phyloP scores from a whole-genome alignment of 2,329 filamentous ascomycete genomes.

The Phialophora macrospora region DNA sequence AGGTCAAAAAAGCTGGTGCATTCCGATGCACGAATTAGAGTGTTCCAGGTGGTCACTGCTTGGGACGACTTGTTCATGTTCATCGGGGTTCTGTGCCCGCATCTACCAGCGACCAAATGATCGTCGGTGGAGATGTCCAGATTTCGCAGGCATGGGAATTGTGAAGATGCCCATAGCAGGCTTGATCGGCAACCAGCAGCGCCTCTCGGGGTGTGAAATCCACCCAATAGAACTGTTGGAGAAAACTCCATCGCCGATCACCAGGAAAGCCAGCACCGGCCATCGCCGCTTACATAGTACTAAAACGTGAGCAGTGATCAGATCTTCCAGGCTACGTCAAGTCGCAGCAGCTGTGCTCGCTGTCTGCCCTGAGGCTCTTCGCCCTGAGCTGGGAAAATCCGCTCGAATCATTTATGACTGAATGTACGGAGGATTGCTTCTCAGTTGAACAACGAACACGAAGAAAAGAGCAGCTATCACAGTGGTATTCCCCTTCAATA shows the following conservation, averaged over 20 bases:
- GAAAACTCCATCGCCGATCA: not conserved
- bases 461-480: not conserved
- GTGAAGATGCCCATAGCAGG: not conserved
- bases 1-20: not conserved
- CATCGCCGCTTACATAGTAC: not conserved
- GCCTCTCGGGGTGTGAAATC: not conserved
- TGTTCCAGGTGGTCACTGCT: not conserved
- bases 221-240: not conserved
- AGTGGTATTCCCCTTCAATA: not conserved
- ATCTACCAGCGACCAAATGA: not conserved
- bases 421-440: not conserved
- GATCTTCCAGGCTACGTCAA: constrained; percentile 2
- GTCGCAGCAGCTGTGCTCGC: not conserved
- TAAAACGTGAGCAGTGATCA: not conserved
- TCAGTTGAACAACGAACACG: not conserved
- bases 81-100: constrained; percentile 4
- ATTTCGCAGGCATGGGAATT: constrained; percentile 2
- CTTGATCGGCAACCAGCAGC: not conserved
- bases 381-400: not conserved
- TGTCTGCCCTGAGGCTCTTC: not conserved
- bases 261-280: not conserved
- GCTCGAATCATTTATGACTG: not conserved
- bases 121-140: not conserved
- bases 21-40: constrained; percentile 1
- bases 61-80: not conserved